Base-by-base conservation (phyloP, 768 basidiomycete species). In the Tricholoma terreum region DNA sequence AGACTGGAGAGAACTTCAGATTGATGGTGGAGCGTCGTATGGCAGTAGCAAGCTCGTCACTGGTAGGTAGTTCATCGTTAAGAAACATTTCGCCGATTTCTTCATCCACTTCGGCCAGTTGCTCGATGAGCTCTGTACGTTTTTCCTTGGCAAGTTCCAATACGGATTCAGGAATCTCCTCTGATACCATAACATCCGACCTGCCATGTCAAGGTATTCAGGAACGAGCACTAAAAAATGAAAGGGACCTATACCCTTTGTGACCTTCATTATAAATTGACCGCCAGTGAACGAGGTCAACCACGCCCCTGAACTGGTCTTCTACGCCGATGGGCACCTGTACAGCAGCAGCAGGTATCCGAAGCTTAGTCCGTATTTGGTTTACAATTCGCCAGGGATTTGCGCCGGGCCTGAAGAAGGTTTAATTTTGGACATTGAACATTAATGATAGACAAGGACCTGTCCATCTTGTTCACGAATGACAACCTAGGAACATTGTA, bases 401-500 rank as follows among this genome's bases (percentile, higher is more conserved):
- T 19, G 97, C 93, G 51, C 97, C 97, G 57, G 96, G 94, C 65
- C 94, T 93, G 58, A 15, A 11, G 1, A 58, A 5, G 7, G 9
- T 7, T 64, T 36, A 63, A 21, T 48, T 40, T 42, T 19, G 22
- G 24, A 56, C 27, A 21, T 10, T 33, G 31, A 24, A 12, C 15
- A 36, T 22, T 8, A 53, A 19, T 10, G 33, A 24, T 49, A 12
- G 3, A 10, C 11, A 49, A 14, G 10, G 7, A 65, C 73, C 12
- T 50, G 91, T 98, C 96, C 96, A 98, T 98, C 75, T 98, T 98
- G 75, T 98, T 98, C 67, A 98, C 85, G 72, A 97, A 98, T 5
- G 94, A 97, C 58, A 99, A 83, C 43, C 97, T 83, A 56, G 97
- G 97, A 57, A 99, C 92, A 65, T 89, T 88, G 70, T 99, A 99